phyloP scores from a whole-genome alignment of 2,329 filamentous ascomycete genomes.

The Leptographium lundbergii region DNA sequence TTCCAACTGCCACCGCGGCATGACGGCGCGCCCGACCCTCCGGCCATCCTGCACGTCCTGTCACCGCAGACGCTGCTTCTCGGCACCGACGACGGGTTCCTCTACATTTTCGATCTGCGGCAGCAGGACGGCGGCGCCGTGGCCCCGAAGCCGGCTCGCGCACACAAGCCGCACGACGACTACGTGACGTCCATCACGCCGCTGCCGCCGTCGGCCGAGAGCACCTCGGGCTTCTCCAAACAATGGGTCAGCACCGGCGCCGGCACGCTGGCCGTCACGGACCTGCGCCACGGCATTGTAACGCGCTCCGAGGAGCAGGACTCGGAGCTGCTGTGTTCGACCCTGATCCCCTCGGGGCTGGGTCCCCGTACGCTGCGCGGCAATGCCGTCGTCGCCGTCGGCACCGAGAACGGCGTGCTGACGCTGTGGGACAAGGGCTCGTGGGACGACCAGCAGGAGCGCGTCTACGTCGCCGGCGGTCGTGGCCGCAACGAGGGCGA shows the following conservation, averaged over 20 bases:
- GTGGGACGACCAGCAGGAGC: conserved; percentile 92
- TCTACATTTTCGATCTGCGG: conserved; percentile 81
- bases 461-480: conserved; percentile 61
- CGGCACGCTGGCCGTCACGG: conserved; percentile 80
- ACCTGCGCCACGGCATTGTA: conserved; percentile 74
- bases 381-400: conserved; percentile 66
- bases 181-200: conserved; percentile 83
- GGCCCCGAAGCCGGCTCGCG: conserved; percentile 56
- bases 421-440: conserved; percentile 89
- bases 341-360: conserved; percentile 60
- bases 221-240: conserved; percentile 80
- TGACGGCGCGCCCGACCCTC: conserved; percentile 31
- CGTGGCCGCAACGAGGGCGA: conserved; percentile 47
- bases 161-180: conserved; percentile 79
- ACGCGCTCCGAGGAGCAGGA: conserved; percentile 90
- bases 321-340: conserved; percentile 75
- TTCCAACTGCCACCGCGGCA: conserved; percentile 55
- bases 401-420: conserved; percentile 64
- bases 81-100: conserved; percentile 76
- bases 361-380: conserved; percentile 51
- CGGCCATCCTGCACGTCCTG: conserved; percentile 68
- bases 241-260: conserved; percentile 93
- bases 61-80: conserved; percentile 82
- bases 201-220: conserved; percentile 65
- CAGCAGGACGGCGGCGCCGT: conserved; percentile 31